These are phyloP conservation scores for Fraxinus nigra DNA, from an alignment of 305 asterid species.

Conservation along the genomic window DNA sequence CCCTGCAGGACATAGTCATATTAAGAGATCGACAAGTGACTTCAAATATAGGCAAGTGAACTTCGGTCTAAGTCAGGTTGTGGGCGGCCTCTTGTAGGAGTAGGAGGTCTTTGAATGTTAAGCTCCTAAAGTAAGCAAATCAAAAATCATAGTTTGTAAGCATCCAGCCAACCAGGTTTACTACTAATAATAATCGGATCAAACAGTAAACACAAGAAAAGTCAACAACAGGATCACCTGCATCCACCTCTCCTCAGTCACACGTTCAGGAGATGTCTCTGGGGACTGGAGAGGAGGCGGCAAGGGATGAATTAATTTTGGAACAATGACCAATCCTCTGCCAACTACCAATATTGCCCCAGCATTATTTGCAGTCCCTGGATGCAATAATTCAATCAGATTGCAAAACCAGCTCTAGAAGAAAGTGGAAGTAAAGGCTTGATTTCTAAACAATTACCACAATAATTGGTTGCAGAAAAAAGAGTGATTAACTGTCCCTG, in stretches of 20 bases:
- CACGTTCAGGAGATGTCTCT: conserved; percentile 91
- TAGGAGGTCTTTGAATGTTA: conserved; percentile 97
- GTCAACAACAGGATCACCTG: conserved; percentile 48
- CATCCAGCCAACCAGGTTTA: background rate
- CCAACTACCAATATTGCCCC: conserved; percentile 97
- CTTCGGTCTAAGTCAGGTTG: conserved; percentile 91
- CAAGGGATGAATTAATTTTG: conserved; percentile 89
- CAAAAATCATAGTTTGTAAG: background rate
- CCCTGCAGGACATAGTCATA: conserved; percentile 1
- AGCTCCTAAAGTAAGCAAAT: conserved; percentile 62
- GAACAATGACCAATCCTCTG: conserved; percentile 86
- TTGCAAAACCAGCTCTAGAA: background rate
- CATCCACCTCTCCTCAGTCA: conserved; percentile 86
- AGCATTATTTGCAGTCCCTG: conserved; percentile 97
- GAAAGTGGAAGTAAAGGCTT: conserved; percentile 8
- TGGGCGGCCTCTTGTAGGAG: conserved; percentile 97
- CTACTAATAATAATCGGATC: background rate
- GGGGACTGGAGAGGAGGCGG: conserved; percentile 97
- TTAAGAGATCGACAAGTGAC: background rate
- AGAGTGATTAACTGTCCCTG: conserved; percentile 98
- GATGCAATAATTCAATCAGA: conserved; percentile 25
- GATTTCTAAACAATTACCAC: conserved; percentile 54
- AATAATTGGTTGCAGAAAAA: conserved; percentile 96
- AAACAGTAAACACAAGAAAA: background rate
- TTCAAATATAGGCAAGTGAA: conserved; percentile 87